Evolutionary conservation across 352 stramenopile genomes (phyloP), one percentile per base, ranked within the genome.

Genomic region (Pythium myriotylum): DNA sequence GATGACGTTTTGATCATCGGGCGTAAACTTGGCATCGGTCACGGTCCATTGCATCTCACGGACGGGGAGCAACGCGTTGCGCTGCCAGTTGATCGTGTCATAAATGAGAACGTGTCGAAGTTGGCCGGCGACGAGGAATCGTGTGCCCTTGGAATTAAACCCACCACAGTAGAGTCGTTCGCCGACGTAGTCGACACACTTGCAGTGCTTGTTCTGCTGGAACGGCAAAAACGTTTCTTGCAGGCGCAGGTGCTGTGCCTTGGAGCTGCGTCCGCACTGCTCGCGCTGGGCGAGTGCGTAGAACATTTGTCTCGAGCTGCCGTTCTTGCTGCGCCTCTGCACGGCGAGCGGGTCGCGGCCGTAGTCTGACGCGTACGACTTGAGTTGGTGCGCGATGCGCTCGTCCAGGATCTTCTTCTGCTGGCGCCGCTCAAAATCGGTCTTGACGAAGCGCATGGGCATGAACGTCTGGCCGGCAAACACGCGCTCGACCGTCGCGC

Each of bases 171-270:
- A 93, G 6, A 95, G 79, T 33, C 86, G 71, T 23, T 91, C 80
- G 32, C 69, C 70, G 42, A 90, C 73, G 22, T 81, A 74, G 63
- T 92, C 86, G 4, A 94, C 79, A 0, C 89, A 73, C 23, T 76
- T 68, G 54, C 81, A 91, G 22, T 90, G 72, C 56, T 90, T 91
- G 68, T 94, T 80, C 55, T 91, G 60, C 61, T 90, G 76, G 48
- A 92, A 91, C 26, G 82, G 86, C 70, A 94, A 76, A 50, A 92
- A 88, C 22, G 81, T 89, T 43, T 94, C 86, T 49, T 94, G 82
- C 29, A 92, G 61, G 47, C 85, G 79, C 40, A 92, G 74, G 12
- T 78, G 62, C 67, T 92, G 78, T 19, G 73, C 76, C 39, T 80
- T 86, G 20, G 79, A 83, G 55, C 76, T 88, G 41, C 54, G 54